Evolutionary conservation across 1,284 basidiomycete genomes (phyloP), one percentile per base, ranked within the genome.

Genomic region (Mycena citricolor): DNA sequence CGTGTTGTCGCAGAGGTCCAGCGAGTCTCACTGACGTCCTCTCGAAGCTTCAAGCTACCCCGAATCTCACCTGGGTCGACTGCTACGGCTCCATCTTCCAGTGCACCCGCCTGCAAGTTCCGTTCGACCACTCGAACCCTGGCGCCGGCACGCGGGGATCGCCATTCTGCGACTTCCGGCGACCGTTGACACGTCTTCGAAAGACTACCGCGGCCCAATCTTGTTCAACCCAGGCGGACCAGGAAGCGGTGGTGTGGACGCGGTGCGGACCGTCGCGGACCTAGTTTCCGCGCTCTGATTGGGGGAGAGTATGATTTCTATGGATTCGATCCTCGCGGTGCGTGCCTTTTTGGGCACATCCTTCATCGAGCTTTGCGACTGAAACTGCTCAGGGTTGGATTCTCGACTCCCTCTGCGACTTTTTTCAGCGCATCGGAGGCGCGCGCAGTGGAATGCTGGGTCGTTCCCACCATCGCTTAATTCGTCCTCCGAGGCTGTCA

Each of bases 171-270:
- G 64, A 6, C 54, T 61, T 22, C 61, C 58, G 4, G 54, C 61
- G 0, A 55, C 47, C 17, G 12, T 36, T 14, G 32, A 58, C 36
- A 25, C 53, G 24, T 21, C 54, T 43, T 22, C 36, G 2, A 8
- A 12, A 6, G 54, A 64, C 33, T 74, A 74, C 51, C 59, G 61
- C 17, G 74, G 75, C 1, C 70, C 73, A 0, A 58, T 78, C 16
- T 57, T 76, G 2, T 59, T 76, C 56, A 79, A 79, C 47, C 76
- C 76, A 0, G 76, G 76, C 1, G 76, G 76, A 1, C 75, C 76
- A 8, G 76, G 76, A 2, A 73, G 67, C 3, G 69, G 71, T 42
- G 74, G 74, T 8, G 67, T 75, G 5, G 54, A 63, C 4, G 25
- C 67, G 0, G 46, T 73, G 7, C 36, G 56, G 3, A 24, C 20